These are phyloP conservation scores for Suillus subalutaceus DNA, from an alignment of 768 basidiomycete species.

Conservation along the genomic window DNA sequence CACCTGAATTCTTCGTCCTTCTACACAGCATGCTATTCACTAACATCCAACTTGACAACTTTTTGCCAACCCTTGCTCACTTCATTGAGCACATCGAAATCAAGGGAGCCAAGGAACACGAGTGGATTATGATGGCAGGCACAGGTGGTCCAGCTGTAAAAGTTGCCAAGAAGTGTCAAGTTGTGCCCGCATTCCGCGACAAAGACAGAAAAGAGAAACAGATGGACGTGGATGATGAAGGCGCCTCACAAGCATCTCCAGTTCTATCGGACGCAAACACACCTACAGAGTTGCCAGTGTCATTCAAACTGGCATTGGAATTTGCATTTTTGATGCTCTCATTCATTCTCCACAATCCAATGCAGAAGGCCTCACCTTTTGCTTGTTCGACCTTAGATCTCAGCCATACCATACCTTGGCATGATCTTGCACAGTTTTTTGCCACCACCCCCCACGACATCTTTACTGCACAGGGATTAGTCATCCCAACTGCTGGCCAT, in stretches of 20 bases:
- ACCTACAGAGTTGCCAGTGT: too few species aligned
- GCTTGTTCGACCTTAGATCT: conserved; percentile 39
- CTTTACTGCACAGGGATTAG: too few species aligned
- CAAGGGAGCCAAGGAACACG: too few species aligned
- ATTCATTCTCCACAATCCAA: conserved; percentile 65
- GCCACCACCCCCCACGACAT: too few species aligned
- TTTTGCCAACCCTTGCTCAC: conserved; percentile 75
- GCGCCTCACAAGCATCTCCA: conserved; percentile 32
- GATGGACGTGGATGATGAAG: too few species aligned
- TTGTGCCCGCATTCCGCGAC: too few species aligned
- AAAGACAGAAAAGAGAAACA: too few species aligned
- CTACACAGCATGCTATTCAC: conserved; percentile 98
- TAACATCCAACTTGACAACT: conserved; percentile 91
- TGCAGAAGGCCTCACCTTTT: conserved; percentile 60
- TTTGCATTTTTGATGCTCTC: too few species aligned
- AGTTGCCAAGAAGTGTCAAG: conserved; percentile 50
- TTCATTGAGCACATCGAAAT: conserved; percentile 58
- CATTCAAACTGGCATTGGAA: too few species aligned
- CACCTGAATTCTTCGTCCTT: conserved; percentile 83
- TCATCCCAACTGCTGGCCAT: conserved; percentile 25
- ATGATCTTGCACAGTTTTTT: too few species aligned
- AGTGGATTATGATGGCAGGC: conserved; percentile 33
- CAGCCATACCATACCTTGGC: too few species aligned
- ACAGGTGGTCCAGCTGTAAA: conserved; percentile 43
- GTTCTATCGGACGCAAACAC: too few species aligned